Conservation (phyloP, 768 basidiomycete genomes). For the Termitomyces sp. region DNA sequence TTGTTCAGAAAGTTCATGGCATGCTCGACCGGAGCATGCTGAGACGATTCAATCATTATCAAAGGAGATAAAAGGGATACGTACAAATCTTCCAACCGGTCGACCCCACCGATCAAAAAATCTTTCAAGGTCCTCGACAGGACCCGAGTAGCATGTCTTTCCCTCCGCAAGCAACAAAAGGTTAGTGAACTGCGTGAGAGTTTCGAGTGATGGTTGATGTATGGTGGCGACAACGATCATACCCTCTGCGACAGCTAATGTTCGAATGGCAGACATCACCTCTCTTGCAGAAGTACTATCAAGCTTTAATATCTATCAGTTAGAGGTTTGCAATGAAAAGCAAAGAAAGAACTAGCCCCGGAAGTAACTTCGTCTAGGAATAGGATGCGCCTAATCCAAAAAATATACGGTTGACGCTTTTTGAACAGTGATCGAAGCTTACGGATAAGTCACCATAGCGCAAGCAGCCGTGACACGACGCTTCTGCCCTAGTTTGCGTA, state of each 20-base stretch:
- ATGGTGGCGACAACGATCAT: conserved; percentile 61
- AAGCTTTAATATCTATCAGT: conserved; percentile 22
- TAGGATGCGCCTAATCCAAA: conserved; percentile 36
- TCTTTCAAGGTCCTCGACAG: conserved; percentile 31
- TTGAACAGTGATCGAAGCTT: conserved; percentile 8
- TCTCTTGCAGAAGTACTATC: conserved; percentile 42
- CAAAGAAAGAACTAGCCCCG: conserved; percentile 25
- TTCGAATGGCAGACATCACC: conserved; percentile 37
- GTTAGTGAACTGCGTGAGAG: conserved; percentile 54
- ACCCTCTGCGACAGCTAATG: conserved; percentile 37
- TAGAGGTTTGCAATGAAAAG: background rate
- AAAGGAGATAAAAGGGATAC: background rate
- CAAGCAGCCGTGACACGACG: conserved; percentile 57
- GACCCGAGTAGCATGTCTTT: conserved; percentile 35
- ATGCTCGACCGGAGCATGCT: conserved; percentile 54
- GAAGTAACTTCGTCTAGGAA: conserved; percentile 61
- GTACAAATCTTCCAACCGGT: conserved; percentile 30
- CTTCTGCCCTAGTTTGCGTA: conserved; percentile 40
- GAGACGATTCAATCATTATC: conserved; percentile 14
- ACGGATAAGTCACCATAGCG: conserved; percentile 53
- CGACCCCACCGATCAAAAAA: conserved; percentile 36
- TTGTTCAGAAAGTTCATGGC: conserved; percentile 52
- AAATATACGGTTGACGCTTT: background rate
- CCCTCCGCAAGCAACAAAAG: conserved; percentile 56
- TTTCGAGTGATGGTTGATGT: conserved; percentile 62